These are phyloP conservation scores for Chaetomium globosum DNA, from an alignment of 2,329 filamentous ascomycete genomes.

Conservation along the genomic window DNA sequence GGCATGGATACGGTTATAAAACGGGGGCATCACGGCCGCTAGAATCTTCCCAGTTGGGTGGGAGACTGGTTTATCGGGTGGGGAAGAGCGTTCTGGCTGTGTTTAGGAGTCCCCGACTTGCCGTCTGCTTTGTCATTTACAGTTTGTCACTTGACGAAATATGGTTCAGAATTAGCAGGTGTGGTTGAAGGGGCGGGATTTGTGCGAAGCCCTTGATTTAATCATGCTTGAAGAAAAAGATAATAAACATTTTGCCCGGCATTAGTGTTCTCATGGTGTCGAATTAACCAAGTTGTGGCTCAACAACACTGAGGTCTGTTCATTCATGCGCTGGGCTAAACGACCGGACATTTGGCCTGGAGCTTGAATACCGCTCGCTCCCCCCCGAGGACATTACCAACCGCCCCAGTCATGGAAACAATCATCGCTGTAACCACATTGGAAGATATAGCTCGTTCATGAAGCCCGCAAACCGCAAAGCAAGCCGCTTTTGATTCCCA, in stretches of 20 bases:
- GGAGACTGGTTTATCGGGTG: constrained; percentile 6
- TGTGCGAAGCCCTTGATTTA: background rate
- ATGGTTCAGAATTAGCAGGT: background rate
- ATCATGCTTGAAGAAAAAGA: background rate
- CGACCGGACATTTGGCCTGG: background rate
- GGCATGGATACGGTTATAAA: constrained; percentile 29
- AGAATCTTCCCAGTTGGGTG: constrained; percentile 13
- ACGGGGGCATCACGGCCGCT: constrained; percentile 27
- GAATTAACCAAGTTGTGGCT: background rate
- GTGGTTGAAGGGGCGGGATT: background rate
- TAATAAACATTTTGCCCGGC: background rate
- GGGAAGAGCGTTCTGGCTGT: constrained; percentile 17
- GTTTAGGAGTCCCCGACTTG: constrained; percentile 18
- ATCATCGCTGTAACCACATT: background rate
- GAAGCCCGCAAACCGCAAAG: constrained; percentile 2
- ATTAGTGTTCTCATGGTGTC: background rate
- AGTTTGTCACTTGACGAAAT: background rate
- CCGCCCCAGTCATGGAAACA: background rate
- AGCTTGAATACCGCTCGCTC: background rate
- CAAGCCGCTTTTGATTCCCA: constrained; percentile 20
- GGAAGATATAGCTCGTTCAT: background rate
- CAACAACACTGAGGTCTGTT: background rate
- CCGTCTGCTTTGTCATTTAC: constrained; percentile 15
- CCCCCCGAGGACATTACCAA: background rate
- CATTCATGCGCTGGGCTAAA: background rate